Conservation (phyloP, 2,329 filamentous ascomycete genomes). For the Trichoderma atrobrunneum region DNA sequence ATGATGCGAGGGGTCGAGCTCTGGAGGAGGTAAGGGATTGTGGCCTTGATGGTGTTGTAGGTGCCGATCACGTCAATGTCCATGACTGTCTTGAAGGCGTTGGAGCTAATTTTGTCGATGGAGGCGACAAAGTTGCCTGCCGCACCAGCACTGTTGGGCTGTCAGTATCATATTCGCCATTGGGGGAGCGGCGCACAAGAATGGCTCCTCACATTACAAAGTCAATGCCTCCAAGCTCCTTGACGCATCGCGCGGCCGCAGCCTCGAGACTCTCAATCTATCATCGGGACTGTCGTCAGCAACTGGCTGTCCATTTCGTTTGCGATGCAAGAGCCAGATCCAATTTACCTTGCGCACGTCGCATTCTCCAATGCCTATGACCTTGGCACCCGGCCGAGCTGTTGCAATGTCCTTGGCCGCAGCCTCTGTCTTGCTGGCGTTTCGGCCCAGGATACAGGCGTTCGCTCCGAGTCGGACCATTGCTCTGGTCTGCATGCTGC, state of each 20-base stretch:
- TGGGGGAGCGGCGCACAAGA: background rate
- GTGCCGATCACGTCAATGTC: constrained; percentile 94
- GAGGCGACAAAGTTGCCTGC: constrained; percentile 94
- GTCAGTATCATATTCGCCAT: background rate
- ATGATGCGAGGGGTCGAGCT: constrained; percentile 81
- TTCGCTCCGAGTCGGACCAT: constrained; percentile 88
- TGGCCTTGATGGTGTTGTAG: constrained; percentile 93
- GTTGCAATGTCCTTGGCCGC: constrained; percentile 80
- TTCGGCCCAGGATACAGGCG: constrained; percentile 90
- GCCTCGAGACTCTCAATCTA: constrained; percentile 43
- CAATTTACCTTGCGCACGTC: constrained; percentile 67
- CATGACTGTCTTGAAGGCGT: constrained; percentile 93
- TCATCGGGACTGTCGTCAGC: background rate
- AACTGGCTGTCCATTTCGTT: background rate
- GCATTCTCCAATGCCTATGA: constrained; percentile 79
- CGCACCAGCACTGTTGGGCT: constrained; percentile 70
- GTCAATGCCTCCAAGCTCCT: constrained; percentile 84
- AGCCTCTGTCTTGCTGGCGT: constrained; percentile 78
- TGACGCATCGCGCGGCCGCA: constrained; percentile 75
- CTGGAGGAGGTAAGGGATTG: constrained; percentile 73
- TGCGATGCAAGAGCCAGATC: background rate
- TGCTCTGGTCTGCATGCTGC: constrained; percentile 88
- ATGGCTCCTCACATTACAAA: constrained; percentile 71
- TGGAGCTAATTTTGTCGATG: constrained; percentile 74
- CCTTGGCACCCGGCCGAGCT: constrained; percentile 73